Evolutionary conservation across 805 yeast species (phyloP), one percentile per base, ranked within the genome.

Genomic region (Starmerella sirachaensis): DNA sequence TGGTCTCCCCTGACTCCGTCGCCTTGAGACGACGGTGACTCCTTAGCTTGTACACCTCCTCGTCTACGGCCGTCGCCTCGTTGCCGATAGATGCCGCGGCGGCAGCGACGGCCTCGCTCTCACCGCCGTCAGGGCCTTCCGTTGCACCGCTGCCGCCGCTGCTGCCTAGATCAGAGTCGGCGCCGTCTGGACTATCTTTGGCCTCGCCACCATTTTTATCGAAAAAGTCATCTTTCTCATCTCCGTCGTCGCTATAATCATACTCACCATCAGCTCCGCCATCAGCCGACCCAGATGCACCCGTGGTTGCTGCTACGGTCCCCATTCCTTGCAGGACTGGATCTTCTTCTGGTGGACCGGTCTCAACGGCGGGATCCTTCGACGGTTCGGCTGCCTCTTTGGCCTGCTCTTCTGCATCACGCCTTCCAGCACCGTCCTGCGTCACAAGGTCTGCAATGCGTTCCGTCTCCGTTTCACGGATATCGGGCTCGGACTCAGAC

Each of bases 21-120:
- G 17, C 35, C 19, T 45, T 36, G 24, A 52, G 49, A 8, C 48
- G 44, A 42, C 56, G 57, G 46, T 63, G 68, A 8, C 61, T 42
- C 39, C 52, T 52, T 27, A 63, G 45, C 36, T 59, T 57, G 51
- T 54, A 57, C 17, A 62, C 65, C 29, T 59, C 61, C 31, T 60
- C 66, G 31, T 64, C 67, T 29, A 56, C 52, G 13, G 51, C 57
- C 21, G 46, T 37, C 18, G 49, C 58, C 8, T 45, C 48, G 9
- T 45, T 58, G 27, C 40, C 56, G 27, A 35, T 37, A 26, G 33
- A 28, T 14, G 29, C 36, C 25, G 18, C 31, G 2, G 31, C 45
- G 24, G 29, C 37, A n/a, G 33, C 33, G 19, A 31, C 24, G 24
- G 23, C 46, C 16, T 21, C 33, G 37, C 14, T 34, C 12, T 49